phyloP scores from a whole-genome alignment of 345 rosid genomes.

The Citrus maxima region DNA sequence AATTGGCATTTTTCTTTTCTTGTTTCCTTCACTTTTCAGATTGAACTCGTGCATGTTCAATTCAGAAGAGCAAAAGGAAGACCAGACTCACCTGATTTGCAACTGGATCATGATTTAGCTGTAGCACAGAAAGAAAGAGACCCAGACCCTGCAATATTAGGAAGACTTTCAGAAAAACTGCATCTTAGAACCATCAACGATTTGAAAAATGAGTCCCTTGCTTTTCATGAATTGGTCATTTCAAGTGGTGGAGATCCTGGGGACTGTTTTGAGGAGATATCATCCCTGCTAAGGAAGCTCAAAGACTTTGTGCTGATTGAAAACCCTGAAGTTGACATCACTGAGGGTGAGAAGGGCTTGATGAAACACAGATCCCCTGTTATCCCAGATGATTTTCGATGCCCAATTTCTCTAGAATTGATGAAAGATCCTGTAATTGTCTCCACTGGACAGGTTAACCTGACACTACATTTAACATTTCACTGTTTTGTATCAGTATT shows the following conservation, averaged over 20 bases:
- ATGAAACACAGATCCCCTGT: conserved; percentile 86
- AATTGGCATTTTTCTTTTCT: background rate
- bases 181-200: conserved; percentile 77
- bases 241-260: conserved; percentile 59
- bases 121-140: conserved; percentile 51
- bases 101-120: conserved; percentile 68
- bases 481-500: conserved; percentile 2
- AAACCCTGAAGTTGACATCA: conserved; percentile 49
- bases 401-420: conserved; percentile 96
- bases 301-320: conserved; percentile 52
- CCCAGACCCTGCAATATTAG: conserved; percentile 53
- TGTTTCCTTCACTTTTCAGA: conserved; percentile 33
- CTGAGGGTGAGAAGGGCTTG: conserved; percentile 39
- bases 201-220: conserved; percentile 72
- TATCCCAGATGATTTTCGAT: conserved; percentile 94
- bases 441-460: conserved; percentile 91
- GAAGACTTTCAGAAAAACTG: conserved; percentile 74
- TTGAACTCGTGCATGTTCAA: conserved; percentile 84
- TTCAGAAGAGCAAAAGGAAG: conserved; percentile 77
- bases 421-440: conserved; percentile 99
- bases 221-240: conserved; percentile 72
- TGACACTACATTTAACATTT: background rate
- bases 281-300: conserved; percentile 67
- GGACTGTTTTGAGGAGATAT: conserved; percentile 57
- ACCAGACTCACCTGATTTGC: conserved; percentile 55